Evolutionary conservation across 2,329 filamentous ascomycete species (phyloP).

Genomic region (Xylariaceae sp.): DNA sequence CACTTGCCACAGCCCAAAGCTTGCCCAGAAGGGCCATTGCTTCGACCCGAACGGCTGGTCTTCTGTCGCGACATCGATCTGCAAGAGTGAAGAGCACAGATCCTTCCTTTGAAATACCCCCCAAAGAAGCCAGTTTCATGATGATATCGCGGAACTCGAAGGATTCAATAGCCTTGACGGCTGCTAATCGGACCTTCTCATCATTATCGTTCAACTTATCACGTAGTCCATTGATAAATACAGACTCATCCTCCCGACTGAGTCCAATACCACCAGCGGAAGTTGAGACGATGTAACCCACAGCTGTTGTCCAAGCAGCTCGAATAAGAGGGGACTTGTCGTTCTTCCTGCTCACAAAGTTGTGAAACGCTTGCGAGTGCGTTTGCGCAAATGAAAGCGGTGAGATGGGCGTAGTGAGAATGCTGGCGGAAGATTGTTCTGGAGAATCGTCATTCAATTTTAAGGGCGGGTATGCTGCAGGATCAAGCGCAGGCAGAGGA

Average conservation of each 20-base stretch:
- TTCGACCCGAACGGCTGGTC: constrained; percentile 73
- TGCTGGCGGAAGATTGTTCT: constrained; percentile 48
- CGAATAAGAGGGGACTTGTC: constrained; percentile 83
- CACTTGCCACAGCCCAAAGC: constrained; percentile 90
- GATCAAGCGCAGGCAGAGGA: constrained; percentile 66
- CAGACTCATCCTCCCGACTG: constrained; percentile 74
- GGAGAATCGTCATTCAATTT: constrained; percentile 56
- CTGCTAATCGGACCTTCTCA: constrained; percentile 84
- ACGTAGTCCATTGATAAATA: constrained; percentile 67
- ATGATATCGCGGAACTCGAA: constrained; percentile 81
- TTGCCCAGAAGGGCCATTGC: constrained; percentile 80
- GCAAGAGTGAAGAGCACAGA: constrained; percentile 79
- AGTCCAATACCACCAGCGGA: constrained; percentile 87
- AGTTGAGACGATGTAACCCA: constrained; percentile 83
- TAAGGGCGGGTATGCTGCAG: constrained; percentile 77
- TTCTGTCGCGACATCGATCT: constrained; percentile 84
- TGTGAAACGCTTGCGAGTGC: constrained; percentile 73
- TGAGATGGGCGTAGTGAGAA: constrained; percentile 77
- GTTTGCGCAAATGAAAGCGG: constrained; percentile 86
- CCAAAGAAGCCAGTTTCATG: constrained; percentile 72
- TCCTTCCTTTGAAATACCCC: constrained; percentile 68
- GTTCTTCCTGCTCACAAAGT: constrained; percentile 77
- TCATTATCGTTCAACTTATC: constrained; percentile 85
- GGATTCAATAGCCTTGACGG: constrained; percentile 76
- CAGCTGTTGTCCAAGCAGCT: constrained; percentile 78